These are phyloP conservation scores for Pseudoneurospora amorphoporcata DNA, from an alignment of 495 filamentous ascomycete species.

Conservation along the genomic window DNA sequence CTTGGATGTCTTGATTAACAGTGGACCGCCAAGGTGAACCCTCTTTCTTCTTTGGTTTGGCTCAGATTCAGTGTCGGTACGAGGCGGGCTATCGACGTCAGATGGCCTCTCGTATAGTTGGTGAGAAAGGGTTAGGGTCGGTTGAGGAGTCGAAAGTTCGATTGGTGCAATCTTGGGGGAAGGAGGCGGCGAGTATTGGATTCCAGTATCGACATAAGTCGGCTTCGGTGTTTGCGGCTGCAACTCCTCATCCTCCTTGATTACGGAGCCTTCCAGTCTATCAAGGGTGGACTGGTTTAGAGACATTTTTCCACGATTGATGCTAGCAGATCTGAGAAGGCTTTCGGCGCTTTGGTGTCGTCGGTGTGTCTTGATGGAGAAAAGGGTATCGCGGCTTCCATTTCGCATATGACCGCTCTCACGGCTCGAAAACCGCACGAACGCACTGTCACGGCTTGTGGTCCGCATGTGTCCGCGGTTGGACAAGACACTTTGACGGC, in stretches of 20 bases:
- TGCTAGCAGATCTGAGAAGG: slow-evolving; percentile 38
- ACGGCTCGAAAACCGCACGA: not conserved
- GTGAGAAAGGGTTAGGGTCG: slow-evolving; percentile 4
- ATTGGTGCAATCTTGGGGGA: slow-evolving; percentile 48
- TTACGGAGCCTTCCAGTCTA: slow-evolving; percentile 37
- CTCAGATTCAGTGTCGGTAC: slow-evolving; percentile 48
- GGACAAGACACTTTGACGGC: slow-evolving; percentile 43
- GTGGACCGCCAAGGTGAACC: slow-evolving; percentile 34
- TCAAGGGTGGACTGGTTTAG: slow-evolving; percentile 40
- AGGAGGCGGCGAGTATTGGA: slow-evolving; percentile 73
- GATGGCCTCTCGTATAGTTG: slow-evolving; percentile 24
- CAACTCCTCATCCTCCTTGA: slow-evolving; percentile 39
- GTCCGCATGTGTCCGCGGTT: slow-evolving; percentile 26
- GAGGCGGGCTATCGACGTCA: slow-evolving; percentile 31
- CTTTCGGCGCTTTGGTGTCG: slow-evolving; percentile 43
- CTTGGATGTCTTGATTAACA: slow-evolving; percentile 26
- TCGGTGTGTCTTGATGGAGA: slow-evolving; percentile 29
- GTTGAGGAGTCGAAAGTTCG: slow-evolving; percentile 34
- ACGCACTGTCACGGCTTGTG: slow-evolving; percentile 20
- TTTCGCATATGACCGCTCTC: slow-evolving; percentile 20
- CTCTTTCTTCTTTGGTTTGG: slow-evolving; percentile 64
- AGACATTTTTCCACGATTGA: slow-evolving; percentile 34
- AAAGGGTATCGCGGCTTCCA: slow-evolving; percentile 34
- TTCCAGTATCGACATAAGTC: slow-evolving; percentile 59
- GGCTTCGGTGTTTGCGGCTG: slow-evolving; percentile 10